Evolutionary conservation across 768 basidiomycete species (phyloP).

Genomic region (Boletus bicolor): DNA sequence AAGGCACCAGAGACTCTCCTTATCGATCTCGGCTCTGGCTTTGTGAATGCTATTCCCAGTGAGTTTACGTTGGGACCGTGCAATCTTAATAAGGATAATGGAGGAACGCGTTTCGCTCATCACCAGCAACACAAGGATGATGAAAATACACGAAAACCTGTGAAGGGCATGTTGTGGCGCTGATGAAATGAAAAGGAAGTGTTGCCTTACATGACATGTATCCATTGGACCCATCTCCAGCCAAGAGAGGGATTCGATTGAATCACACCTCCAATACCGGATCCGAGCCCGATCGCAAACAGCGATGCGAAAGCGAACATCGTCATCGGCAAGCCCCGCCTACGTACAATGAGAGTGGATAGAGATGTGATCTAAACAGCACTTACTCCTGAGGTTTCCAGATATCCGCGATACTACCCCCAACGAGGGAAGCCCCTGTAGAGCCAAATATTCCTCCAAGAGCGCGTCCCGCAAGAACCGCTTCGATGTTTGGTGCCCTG

Average conservation of each 20-base stretch:
- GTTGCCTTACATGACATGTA: conserved; percentile 53
- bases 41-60: conserved; percentile 60
- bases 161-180: neutral
- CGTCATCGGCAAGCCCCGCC: conserved; percentile 75
- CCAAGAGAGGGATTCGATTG: conserved; percentile 52
- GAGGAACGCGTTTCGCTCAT: conserved; percentile 72
- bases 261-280: conserved; percentile 61
- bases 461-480: conserved; percentile 56
- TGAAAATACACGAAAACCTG: conserved; percentile 52
- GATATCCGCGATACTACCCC: conserved; percentile 69
- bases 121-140: conserved; percentile 47
- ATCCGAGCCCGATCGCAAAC: conserved; percentile 59
- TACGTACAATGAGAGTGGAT: conserved; percentile 23
- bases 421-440: conserved; percentile 62
- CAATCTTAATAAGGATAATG: conserved; percentile 66
- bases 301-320: conserved; percentile 60
- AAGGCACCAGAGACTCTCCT: conserved; percentile 47
- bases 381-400: conserved; percentile 60
- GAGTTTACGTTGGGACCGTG: conserved; percentile 58
- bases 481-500: conserved; percentile 46
- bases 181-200: neutral
- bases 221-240: conserved; percentile 86
- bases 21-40: conserved; percentile 60
- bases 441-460: conserved; percentile 63
- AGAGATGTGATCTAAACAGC: neutral